These are phyloP conservation scores for Teratosphaeria destructans DNA, from an alignment of 2,329 filamentous ascomycete genomes.

Conservation along the genomic window DNA sequence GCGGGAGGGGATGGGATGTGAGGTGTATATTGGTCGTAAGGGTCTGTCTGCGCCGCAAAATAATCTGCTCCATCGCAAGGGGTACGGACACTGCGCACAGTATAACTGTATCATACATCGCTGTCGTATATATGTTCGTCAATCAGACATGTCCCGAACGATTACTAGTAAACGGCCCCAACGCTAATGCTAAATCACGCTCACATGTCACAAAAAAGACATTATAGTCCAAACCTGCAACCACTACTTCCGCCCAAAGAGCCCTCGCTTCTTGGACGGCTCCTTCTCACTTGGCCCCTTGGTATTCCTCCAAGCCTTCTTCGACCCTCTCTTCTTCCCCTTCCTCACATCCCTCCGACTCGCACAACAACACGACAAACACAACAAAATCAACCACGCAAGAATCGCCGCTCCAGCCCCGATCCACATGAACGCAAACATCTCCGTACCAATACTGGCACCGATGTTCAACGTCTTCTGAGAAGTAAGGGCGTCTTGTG, in stretches of 20 bases:
- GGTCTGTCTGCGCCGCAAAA: not conserved
- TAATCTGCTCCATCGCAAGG: too few species aligned
- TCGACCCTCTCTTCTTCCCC: slow-evolving; percentile 34
- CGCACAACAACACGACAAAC: slow-evolving; percentile 68
- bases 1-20: not conserved
- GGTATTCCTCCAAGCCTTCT: slow-evolving; percentile 6
- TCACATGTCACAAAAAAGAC: not conserved
- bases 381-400: slow-evolving; percentile 60
- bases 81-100: not conserved
- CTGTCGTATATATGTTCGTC: not conserved
- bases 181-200: not conserved
- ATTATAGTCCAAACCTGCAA: not conserved
- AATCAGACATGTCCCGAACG: not conserved
- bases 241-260: not conserved
- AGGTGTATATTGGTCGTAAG: not conserved
- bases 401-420: slow-evolving; percentile 56
- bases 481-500: slow-evolving; percentile 61
- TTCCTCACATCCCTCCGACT: slow-evolving; percentile 43
- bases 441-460: slow-evolving; percentile 57
- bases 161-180: not conserved
- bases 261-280: not conserved
- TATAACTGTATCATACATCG: not conserved
- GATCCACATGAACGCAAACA: slow-evolving; percentile 89
- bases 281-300: slow-evolving; percentile 2
- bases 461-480: slow-evolving; percentile 67